Conservation (phyloP, 306 rosid species). For the Pyrus communis region DNA sequence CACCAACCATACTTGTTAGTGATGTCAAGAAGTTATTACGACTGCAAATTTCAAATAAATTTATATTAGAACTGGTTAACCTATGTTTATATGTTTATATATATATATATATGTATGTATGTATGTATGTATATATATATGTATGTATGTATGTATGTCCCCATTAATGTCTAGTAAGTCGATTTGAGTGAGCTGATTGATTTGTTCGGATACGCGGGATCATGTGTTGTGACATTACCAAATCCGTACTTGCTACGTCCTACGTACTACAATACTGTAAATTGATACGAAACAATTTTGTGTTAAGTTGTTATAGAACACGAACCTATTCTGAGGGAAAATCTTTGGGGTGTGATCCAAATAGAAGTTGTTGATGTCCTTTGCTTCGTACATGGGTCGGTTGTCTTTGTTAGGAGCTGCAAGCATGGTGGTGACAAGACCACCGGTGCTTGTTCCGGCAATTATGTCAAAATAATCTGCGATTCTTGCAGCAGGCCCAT, state of each 20-base stretch:
- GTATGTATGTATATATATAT: too few species aligned
- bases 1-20: constrained; percentile 1
- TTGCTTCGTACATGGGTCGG: constrained; percentile 17
- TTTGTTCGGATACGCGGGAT: too few species aligned
- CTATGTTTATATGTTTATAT: too few species aligned
- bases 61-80: not conserved
- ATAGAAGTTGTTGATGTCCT: constrained; percentile 19
- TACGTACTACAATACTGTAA: not conserved
- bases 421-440: constrained; percentile 31
- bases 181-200: too few species aligned
- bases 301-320: not conserved
- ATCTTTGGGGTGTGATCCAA: constrained; percentile 10
- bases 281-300: not conserved
- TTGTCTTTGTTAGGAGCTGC: constrained; percentile 28
- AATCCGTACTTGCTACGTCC: not conserved
- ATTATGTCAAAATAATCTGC: constrained; percentile 35
- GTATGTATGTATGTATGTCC: too few species aligned
- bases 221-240: not conserved
- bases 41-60: not conserved
- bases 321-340: constrained; percentile 19
- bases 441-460: constrained; percentile 41
- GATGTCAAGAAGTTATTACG: not conserved
- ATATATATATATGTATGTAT: too few species aligned
- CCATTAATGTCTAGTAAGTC: too few species aligned
- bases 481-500: constrained; percentile 25